These are phyloP conservation scores for Ogataea pini DNA, from an alignment of 805 yeast genomes.

Conservation along the genomic window DNA sequence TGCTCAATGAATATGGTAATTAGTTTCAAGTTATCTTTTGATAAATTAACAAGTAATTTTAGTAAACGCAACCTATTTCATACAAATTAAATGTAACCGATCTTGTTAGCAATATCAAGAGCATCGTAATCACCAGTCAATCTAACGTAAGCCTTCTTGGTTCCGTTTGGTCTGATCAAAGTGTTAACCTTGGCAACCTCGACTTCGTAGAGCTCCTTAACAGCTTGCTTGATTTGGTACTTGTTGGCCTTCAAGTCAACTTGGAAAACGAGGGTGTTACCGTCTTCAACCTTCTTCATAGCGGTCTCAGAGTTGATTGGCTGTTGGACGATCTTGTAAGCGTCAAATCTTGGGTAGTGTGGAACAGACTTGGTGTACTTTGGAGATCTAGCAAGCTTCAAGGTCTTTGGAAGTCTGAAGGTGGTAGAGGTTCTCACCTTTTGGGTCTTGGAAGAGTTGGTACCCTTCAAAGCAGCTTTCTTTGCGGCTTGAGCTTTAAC, in stretches of 20 bases:
- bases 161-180: constrained; percentile 97
- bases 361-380: constrained; percentile 96
- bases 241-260: constrained; percentile 97
- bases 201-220: constrained; percentile 96
- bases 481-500: constrained; percentile 95
- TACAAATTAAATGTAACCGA: constrained; percentile 86
- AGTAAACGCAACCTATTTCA: constrained; percentile 12
- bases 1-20: too few species aligned
- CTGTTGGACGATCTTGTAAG: constrained; percentile 88
- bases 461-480: constrained; percentile 98
- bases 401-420: constrained; percentile 97
- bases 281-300: constrained; percentile 98
- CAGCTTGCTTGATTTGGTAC: constrained; percentile 97
- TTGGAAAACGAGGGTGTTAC: constrained; percentile 98
- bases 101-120: constrained; percentile 99
- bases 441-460: constrained; percentile 83
- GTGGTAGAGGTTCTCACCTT: constrained; percentile 94
- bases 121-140: constrained; percentile 99
- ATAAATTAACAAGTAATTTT: constrained; percentile 8
- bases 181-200: constrained; percentile 95
- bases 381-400: constrained; percentile 91
- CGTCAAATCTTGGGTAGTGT: constrained; percentile 95
- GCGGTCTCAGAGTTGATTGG: constrained; percentile 99
- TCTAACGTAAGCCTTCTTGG: constrained; percentile 99
- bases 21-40: too few species aligned